Evolutionary conservation across 2,329 filamentous ascomycete genomes (phyloP), one percentile per base, ranked within the genome.

Genomic region (Paraconiothyrium sp.): DNA sequence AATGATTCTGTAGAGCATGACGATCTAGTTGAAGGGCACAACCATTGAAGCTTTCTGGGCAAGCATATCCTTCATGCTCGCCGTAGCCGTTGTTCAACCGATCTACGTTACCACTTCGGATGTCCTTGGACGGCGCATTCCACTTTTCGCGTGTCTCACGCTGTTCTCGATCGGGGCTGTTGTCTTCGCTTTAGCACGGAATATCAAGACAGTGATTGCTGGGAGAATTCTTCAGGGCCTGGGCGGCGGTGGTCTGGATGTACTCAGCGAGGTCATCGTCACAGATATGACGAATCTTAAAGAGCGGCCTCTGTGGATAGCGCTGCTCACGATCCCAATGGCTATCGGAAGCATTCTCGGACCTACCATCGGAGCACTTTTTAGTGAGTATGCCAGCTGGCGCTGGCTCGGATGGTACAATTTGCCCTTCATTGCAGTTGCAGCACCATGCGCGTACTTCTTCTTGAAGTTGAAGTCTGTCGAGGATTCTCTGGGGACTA

Each of bases 21-120:
- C 49, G 3, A 24, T 6, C 1, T 14, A 63, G 13, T 52, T 65
- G 14, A 13, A 56, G n/a, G 62, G 60, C 34, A 67, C 62, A 9
- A 67, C 55, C 1, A 49, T 67, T 13, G 54, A 67, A 59, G 58
- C 69, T 7, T 73, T 88, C 43, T 93, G 90, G 91, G 89, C 93
- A 62, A 90, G 90, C n/a, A 65, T 69, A 1, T 55, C 64, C 46
- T 74, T 69, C 48, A 51, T 72, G 30, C 70, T 74, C 30, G 64
- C 65, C 32, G 62, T 64, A 1, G 64, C 60, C 44, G 66, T 74
- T 16, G 63, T 67, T 3, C 69, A 68, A 13, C 76, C 76, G 6
- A 57, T 77, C 47, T 76, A 74, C 68, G 71, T 67, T 41, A 74
- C 68, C 20, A 44, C 72, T 8, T 72, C 68, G 9, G 67, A 75